Evolutionary conservation across 441 rosid species (phyloP), one percentile per base, ranked within the genome.

Genomic region (Croton setiger): DNA sequence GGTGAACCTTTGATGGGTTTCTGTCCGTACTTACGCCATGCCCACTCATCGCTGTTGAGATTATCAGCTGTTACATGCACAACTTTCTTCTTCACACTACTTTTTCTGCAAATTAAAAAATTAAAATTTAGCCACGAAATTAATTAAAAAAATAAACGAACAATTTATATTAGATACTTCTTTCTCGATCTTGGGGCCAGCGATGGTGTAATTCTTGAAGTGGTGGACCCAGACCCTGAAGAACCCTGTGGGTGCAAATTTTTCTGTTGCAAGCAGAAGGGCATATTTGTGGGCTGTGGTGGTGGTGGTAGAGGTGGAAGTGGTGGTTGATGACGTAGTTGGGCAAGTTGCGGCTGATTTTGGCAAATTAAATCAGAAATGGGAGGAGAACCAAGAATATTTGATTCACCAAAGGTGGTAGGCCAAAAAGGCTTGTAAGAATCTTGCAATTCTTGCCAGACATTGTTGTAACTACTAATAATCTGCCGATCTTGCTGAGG

Each of bases 1-100:
- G 98, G 93, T 20, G 98, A 90, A 47, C 97, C 97, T 80, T 92
- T 95, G 79, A 95, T 95, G 72, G 98, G 98, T 74, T 95, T 95
- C 67, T 95, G 99, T 5, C 99, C 99, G 68, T 92, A 95, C 64
- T 95, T 95, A 8, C 98, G 87, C 99, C 99, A 95, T 54, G 97
- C 90, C 99, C 99, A 95, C 66, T 79, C 71, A 84, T 95, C 99
- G 64, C 84, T 74, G 10, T 85, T 78, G 53, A 95, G 86, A 72
- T 89, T 84, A 73, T 90, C 97, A 49, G 78, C 96, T 33, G 87
- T 76, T 39, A 95, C 90, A 56, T 87, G 93, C 73, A 87, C 78
- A 47, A 92, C 81, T 56, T 81, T 74, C 77, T 80, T 87, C 83
- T 86, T 94, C 74, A 81, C 87, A 63, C 82, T 86, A 60, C 76